Conservation (phyloP, 805 yeast genomes). For the Ascoidea tarda region DNA sequence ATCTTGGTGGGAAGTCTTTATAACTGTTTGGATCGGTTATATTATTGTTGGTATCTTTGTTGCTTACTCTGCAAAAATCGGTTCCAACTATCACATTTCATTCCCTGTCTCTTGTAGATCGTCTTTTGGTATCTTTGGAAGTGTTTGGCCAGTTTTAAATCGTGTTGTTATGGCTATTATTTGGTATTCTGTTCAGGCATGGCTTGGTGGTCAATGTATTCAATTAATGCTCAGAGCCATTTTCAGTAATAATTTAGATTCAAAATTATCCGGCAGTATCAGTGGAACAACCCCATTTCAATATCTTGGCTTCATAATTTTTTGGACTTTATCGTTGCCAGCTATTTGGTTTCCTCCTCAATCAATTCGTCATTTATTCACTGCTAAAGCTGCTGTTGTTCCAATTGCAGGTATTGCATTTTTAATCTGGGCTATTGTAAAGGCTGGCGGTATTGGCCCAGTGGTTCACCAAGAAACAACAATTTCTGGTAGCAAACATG, state of each 20-base stretch:
- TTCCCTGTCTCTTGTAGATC: constrained; percentile 77
- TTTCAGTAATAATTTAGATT: constrained; percentile 51
- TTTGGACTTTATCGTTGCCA: constrained; percentile 72
- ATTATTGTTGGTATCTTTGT: constrained; percentile 55
- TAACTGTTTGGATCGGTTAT: constrained; percentile 82
- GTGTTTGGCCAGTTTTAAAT: constrained; percentile 78
- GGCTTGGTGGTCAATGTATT: constrained; percentile 77
- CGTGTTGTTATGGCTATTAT: constrained; percentile 79
- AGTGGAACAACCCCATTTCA: constrained; percentile 57
- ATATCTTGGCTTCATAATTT: constrained; percentile 65
- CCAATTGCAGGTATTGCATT: constrained; percentile 80
- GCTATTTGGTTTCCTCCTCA: constrained; percentile 76
- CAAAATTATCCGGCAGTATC: constrained; percentile 50
- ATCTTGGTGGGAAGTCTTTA: constrained; percentile 88
- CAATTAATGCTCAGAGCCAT: constrained; percentile 64
- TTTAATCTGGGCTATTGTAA: constrained; percentile 70
- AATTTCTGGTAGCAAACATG: constrained; percentile 46
- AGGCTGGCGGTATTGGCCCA: constrained; percentile 70
- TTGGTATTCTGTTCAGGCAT: constrained; percentile 82
- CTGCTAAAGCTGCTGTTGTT: constrained; percentile 63
- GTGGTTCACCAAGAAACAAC: constrained; percentile 42
- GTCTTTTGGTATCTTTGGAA: constrained; percentile 78
- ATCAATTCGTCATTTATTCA: constrained; percentile 67
- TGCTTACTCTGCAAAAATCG: constrained; percentile 60
- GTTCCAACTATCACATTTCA: constrained; percentile 66